phyloP scores from a whole-genome alignment of 306 rosid genomes.

The Quercus suber region DNA sequence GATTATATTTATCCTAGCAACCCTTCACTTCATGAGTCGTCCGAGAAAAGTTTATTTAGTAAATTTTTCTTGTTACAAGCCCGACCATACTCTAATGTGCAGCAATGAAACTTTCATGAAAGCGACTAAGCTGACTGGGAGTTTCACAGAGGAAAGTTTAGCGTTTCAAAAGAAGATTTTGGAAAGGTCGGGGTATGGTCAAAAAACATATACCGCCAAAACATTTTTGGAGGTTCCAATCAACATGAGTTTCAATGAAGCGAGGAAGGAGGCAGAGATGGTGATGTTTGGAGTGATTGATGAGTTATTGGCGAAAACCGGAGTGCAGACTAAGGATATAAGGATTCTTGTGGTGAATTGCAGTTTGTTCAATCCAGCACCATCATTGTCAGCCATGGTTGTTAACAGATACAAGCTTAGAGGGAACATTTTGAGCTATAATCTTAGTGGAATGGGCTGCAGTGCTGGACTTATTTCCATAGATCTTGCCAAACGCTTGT shows the following conservation, averaged over 20 bases:
- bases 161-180: slow-evolving; percentile 3
- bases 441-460: slow-evolving; percentile 4
- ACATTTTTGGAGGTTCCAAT: not conserved
- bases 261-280: not conserved
- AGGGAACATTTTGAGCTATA: not conserved
- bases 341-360: not conserved
- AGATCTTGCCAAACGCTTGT: not conserved
- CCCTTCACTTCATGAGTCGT: not conserved
- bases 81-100: not conserved
- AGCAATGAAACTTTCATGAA: not conserved
- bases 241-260: not conserved
- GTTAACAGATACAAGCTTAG: not conserved
- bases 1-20: not conserved
- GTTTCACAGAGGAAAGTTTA: not conserved
- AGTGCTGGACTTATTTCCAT: not conserved
- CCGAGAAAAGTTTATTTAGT: not conserved
- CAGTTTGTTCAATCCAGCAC: not conserved
- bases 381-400: not conserved
- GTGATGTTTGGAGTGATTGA: slow-evolving; percentile 1
- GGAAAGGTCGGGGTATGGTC: not conserved
- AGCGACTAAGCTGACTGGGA: not conserved
- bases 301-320: not conserved
- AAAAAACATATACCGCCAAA: not conserved
- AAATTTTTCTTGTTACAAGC: not conserved
- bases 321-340: not conserved